A percentile compares a stretch with the other conserved stretches of the same genome.
Conservation (phyloP, 1,139 yeast species). For the Suhomyces ambrosiae region DNA sequence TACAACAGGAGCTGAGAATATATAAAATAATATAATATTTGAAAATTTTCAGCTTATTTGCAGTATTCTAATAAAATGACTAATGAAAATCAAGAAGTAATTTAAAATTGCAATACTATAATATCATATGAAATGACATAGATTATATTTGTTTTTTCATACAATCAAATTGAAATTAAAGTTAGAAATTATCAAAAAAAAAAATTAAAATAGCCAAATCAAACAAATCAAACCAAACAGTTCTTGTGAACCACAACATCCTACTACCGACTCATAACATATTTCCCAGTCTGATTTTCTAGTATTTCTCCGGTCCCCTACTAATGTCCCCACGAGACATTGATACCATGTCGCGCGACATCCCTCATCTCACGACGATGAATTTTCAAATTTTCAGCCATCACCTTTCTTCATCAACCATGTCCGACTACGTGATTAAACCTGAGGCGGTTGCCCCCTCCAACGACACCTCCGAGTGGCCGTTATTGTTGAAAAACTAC, state of each 20-base stretch:
- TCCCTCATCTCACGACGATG: constrained; percentile 3
- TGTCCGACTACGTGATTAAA: constrained; percentile 77
- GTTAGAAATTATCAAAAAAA: too few relatives aligned
- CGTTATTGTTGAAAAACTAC: constrained; percentile 87
- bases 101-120: background rate
- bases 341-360: background rate
- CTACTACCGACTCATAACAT: too few relatives aligned
- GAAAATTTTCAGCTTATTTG: background rate
- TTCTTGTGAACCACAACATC: too few relatives aligned
- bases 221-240: too few relatives aligned
- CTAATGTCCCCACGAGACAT: too few relatives aligned
- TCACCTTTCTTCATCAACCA: constrained; percentile 21
- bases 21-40: too few relatives aligned
- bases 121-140: background rate
- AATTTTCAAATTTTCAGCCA: constrained; percentile 13
- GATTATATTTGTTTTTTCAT: too few relatives aligned
- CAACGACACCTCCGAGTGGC: constrained; percentile 93
- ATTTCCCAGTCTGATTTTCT: too few relatives aligned
- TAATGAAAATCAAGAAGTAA: background rate
- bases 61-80: background rate
- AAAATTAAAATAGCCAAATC: too few relatives aligned
- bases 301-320: too few relatives aligned
- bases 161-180: too few relatives aligned
- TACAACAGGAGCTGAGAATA: background rate
- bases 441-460: constrained; percentile 83